Evolutionary conservation across 768 basidiomycete genomes (phyloP).

Genomic region (Russula abietina): DNA sequence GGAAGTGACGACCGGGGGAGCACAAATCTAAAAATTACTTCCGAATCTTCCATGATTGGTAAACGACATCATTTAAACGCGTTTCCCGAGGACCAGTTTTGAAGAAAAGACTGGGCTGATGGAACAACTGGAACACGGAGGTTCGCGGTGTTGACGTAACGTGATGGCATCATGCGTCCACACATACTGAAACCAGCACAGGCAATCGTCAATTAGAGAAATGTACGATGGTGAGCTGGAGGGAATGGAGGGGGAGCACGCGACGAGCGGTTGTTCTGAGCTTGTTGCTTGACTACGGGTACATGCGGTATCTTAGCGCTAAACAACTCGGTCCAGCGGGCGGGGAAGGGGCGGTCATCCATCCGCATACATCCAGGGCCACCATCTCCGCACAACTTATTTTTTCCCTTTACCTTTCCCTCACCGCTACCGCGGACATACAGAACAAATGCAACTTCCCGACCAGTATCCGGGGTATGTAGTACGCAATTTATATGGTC

Average conservation of each 20-base stretch:
- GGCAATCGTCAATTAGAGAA: neutral
- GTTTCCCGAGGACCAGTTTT: neutral
- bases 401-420: neutral
- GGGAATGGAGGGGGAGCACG: neutral
- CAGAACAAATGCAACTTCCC: constrained; percentile 10
- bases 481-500: constrained; percentile 6
- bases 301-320: neutral
- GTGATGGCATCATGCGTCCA: neutral
- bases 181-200: neutral
- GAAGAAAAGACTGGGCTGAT: neutral
- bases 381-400: neutral
- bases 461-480: constrained; percentile 14
- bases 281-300: constrained; percentile 14
- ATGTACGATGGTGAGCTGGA: neutral
- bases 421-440: constrained; percentile 13
- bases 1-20: neutral
- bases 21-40: neutral
- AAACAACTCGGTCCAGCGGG: neutral
- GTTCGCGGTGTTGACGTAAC: constrained; percentile 1
- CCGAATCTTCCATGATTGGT: neutral
- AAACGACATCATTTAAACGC: neutral
- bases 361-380: constrained; percentile 2
- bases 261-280: neutral
- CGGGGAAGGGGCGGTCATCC: neutral
- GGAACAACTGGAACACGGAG: neutral